Evolutionary conservation across 2,329 filamentous ascomycete genomes (phyloP), one percentile per base, ranked within the genome.

Genomic region (Phaeophleospora eucalypticola): DNA sequence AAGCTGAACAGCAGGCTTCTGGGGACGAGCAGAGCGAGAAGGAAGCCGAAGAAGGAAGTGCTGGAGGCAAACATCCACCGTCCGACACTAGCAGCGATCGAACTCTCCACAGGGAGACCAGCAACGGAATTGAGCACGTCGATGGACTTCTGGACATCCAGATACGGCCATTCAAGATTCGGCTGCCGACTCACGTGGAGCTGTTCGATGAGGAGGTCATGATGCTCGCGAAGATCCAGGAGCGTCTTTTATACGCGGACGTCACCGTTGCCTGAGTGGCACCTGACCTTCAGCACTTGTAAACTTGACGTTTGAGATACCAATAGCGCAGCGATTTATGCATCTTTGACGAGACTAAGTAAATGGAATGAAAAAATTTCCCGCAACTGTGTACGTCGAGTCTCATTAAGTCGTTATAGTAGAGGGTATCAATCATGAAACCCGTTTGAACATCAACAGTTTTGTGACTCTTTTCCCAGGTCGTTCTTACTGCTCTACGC

Each of bases 211-310:
- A 68, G 32, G 68, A 72, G 41, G 52, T 55, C 7, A 51, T 56
- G 38, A n/a, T 72, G 17, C 35, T 73, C 42, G 61, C 68, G 44
- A 58, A 51, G 4, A 49, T 73, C 36, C 63, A 62, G 51, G 50
- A 59, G 17, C 59, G 65, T 29, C 41, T 73, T 21, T 4, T 16
- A 14, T 35, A n/a, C n/a, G n/a, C 24, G 24, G 24, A 29, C 39
- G 8, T n/a, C n/a, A n/a, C n/a, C n/a, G n/a, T n/a, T n/a, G n/a
- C n/a, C n/a, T n/a, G n/a, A n/a, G n/a, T n/a, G n/a, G n/a, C n/a
- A n/a, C n/a, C n/a, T n/a, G n/a, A n/a, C n/a, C n/a, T n/a, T n/a
- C n/a, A n/a, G n/a, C n/a, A n/a, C n/a, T n/a, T n/a, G n/a, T n/a
- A n/a, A n/a, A n/a, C n/a, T n/a, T n/a, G n/a, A n/a, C n/a, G n/a